phyloP scores from a whole-genome alignment of 1,284 basidiomycete genomes.

The Cryptococcus amylolentus region DNA sequence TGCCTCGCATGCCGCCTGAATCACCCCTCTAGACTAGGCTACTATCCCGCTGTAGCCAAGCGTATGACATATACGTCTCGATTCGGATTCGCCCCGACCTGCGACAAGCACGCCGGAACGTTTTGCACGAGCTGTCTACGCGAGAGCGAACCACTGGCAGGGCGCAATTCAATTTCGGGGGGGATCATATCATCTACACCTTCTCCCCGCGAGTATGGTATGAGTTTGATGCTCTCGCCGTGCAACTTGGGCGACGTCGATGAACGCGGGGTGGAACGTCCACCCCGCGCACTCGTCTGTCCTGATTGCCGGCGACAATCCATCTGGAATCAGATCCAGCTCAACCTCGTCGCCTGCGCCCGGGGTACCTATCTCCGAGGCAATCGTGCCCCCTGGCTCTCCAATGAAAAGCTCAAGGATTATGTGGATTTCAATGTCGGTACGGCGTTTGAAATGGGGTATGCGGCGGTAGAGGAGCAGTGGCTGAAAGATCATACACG shows the following conservation, averaged over 20 bases:
- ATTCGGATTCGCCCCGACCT: conserved; percentile 20
- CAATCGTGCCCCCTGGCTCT: not conserved
- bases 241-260: conserved; percentile 10
- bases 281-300: conserved; percentile 8
- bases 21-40: conserved; percentile 11
- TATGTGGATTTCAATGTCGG: conserved; percentile 12
- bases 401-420: conserved; percentile 2
- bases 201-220: not conserved
- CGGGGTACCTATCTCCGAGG: conserved; percentile 12
- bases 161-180: not conserved
- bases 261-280: conserved; percentile 8
- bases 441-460: conserved; percentile 8
- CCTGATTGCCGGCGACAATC: conserved; percentile 14
- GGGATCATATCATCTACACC: not conserved
- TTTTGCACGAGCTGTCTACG: conserved; percentile 25
- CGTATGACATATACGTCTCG: conserved; percentile 10
- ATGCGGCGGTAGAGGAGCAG: conserved; percentile 21
- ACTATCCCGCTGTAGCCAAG: conserved; percentile 12
- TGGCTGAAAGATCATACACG: conserved; percentile 26
- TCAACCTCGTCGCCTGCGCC: conserved; percentile 14
- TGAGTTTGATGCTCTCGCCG: not conserved
- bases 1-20: conserved; percentile 19
- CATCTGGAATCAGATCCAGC: conserved; percentile 7
- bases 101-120: conserved; percentile 15
- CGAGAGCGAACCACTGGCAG: not conserved